These are phyloP conservation scores for Quillaja saponaria DNA, from an alignment of 306 rosid species.

Conservation along the genomic window DNA sequence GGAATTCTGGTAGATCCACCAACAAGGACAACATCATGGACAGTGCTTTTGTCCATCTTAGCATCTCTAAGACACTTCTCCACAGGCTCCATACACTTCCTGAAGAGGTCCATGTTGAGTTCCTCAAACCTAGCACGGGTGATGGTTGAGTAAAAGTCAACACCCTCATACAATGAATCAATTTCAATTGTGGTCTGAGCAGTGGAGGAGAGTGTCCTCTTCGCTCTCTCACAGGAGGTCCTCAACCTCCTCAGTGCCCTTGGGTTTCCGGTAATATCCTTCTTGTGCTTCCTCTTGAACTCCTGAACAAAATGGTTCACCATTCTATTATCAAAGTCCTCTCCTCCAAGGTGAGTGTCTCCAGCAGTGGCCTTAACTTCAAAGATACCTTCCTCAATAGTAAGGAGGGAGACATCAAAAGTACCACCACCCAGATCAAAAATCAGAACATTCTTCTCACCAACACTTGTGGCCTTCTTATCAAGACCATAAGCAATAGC, in stretches of 20 bases:
- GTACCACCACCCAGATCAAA: slow-evolving; percentile 75
- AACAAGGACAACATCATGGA: slow-evolving; percentile 65
- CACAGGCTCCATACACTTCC: slow-evolving; percentile 74
- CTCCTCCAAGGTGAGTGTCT: slow-evolving; percentile 76
- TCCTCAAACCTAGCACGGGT: slow-evolving; percentile 75
- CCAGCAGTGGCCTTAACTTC: slow-evolving; percentile 79
- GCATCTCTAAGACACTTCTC: slow-evolving; percentile 73
- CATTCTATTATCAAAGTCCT: slow-evolving; percentile 70
- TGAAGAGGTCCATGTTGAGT: slow-evolving; percentile 69
- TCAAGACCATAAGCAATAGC: slow-evolving; percentile 78
- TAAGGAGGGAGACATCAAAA: slow-evolving; percentile 71
- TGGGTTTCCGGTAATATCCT: slow-evolving; percentile 58
- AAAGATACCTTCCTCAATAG: slow-evolving; percentile 80
- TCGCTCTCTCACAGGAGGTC: slow-evolving; percentile 68
- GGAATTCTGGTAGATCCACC: slow-evolving; percentile 80
- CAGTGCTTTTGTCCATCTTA: slow-evolving; percentile 63
- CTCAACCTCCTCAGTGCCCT: slow-evolving; percentile 65
- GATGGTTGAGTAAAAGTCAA: slow-evolving; percentile 61
- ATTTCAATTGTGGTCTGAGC: slow-evolving; percentile 74
- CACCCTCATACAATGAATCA: slow-evolving; percentile 59
- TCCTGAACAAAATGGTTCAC: slow-evolving; percentile 73
- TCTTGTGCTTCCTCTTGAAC: slow-evolving; percentile 68
- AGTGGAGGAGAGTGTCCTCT: slow-evolving; percentile 72
- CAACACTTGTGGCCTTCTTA: slow-evolving; percentile 54
- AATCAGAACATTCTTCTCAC: slow-evolving; percentile 68